phyloP scores from a whole-genome alignment of 2,329 filamentous ascomycete genomes.

The Acrodontium crateriforme region DNA sequence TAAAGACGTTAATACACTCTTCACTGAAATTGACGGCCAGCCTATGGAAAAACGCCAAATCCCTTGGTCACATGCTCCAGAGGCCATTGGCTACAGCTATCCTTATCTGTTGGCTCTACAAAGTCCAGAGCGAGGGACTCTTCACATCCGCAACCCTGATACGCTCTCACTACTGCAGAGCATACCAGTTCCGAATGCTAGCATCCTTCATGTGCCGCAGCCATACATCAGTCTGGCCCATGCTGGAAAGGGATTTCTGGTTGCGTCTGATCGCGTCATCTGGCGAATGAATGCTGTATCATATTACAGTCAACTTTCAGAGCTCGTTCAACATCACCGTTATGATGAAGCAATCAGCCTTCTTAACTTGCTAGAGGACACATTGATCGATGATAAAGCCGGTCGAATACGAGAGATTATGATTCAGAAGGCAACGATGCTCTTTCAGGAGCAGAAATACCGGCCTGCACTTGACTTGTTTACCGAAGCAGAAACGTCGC shows the following conservation, averaged over 20 bases:
- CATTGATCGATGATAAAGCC: slow-evolving; percentile 68
- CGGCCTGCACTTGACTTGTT: slow-evolving; percentile 80
- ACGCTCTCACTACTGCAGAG: slow-evolving; percentile 82
- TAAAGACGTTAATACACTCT: slow-evolving; percentile 93
- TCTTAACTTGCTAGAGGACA: slow-evolving; percentile 81
- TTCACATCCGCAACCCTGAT: slow-evolving; percentile 87
- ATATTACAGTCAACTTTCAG: slow-evolving; percentile 78
- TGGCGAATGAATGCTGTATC: slow-evolving; percentile 94
- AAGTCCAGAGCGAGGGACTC: slow-evolving; percentile 62
- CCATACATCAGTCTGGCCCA: slow-evolving; percentile 90
- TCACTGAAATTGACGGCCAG: slow-evolving; percentile 73
- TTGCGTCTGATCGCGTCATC: slow-evolving; percentile 77
- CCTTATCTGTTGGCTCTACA: slow-evolving; percentile 86
- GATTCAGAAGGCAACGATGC: slow-evolving; percentile 73
- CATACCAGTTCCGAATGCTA: slow-evolving; percentile 67
- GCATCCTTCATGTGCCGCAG: slow-evolving; percentile 77
- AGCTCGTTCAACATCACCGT: slow-evolving; percentile 57
- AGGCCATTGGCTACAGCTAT: slow-evolving; percentile 90
- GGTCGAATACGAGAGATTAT: slow-evolving; percentile 72
- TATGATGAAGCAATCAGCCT: slow-evolving; percentile 91
- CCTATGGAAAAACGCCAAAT: slow-evolving; percentile 73
- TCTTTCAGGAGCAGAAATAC: slow-evolving; percentile 76
- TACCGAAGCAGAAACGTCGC: slow-evolving; percentile 76
- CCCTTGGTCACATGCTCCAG: slow-evolving; percentile 80
- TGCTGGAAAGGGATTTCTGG: slow-evolving; percentile 88